Evolutionary conservation across 2,329 filamentous ascomycete species (phyloP).

Genomic region (Neophaeococcomyces aloes): DNA sequence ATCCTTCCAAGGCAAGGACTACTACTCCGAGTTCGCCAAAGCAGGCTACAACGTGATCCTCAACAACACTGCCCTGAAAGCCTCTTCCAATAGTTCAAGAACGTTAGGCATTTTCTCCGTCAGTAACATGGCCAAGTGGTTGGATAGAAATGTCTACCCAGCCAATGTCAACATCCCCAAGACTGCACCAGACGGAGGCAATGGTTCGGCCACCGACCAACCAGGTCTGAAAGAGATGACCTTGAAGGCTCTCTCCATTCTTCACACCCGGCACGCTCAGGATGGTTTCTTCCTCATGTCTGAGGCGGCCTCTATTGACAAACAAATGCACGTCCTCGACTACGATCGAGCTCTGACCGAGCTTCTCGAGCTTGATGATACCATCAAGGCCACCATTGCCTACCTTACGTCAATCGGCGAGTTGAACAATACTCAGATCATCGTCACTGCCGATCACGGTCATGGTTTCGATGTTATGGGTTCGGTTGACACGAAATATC

Average conservation of each 20-base stretch:
- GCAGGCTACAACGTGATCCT: slow-evolving; percentile 60
- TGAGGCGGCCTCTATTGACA: slow-evolving; percentile 76
- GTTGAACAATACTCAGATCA: slow-evolving; percentile 64
- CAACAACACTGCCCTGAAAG: slow-evolving; percentile 61
- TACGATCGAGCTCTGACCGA: slow-evolving; percentile 79
- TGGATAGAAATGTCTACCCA: slow-evolving; percentile 72
- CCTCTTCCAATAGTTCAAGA: slow-evolving; percentile 47
- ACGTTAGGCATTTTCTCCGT: slow-evolving; percentile 69
- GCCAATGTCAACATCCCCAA: slow-evolving; percentile 55
- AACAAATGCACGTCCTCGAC: slow-evolving; percentile 79
- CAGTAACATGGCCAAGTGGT: slow-evolving; percentile 69
- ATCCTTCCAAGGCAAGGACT: slow-evolving; percentile 62
- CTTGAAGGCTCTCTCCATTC: slow-evolving; percentile 70
- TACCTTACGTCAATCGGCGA: slow-evolving; percentile 56
- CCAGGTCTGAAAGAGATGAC: slow-evolving; percentile 89
- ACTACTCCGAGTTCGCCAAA: slow-evolving; percentile 59
- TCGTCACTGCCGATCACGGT: slow-evolving; percentile 80
- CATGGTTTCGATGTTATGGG: slow-evolving; percentile 85
- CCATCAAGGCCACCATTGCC: slow-evolving; percentile 61
- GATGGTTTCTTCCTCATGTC: slow-evolving; percentile 82
- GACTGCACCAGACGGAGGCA: slow-evolving; percentile 59
- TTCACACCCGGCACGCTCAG: slow-evolving; percentile 54
- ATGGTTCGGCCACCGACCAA: slow-evolving; percentile 57
- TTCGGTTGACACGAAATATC: slow-evolving; percentile 68
- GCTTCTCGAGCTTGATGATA: slow-evolving; percentile 76